These are phyloP conservation scores for Saccharomycopsis fibuligera DNA, from an alignment of 805 yeast genomes.

Conservation along the genomic window DNA sequence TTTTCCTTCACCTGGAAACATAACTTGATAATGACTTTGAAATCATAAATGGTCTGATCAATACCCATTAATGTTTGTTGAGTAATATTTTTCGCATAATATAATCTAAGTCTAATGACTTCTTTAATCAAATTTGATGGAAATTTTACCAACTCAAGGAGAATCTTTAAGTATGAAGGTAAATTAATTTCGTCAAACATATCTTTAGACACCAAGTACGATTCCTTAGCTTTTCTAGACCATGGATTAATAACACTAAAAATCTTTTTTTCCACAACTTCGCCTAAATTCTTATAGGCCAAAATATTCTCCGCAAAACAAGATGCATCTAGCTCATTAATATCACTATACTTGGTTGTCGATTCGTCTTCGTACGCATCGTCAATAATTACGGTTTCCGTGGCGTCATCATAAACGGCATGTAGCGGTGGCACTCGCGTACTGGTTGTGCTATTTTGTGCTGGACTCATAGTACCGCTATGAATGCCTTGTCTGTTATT, in stretches of 20 bases:
- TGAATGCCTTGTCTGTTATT: not conserved
- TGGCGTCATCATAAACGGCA: no score
- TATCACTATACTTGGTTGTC: not conserved
- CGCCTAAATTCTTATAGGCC: constrained; percentile 51
- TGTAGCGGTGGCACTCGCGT: no score
- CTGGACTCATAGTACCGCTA: not conserved
- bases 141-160: constrained; percentile 62
- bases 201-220: constrained; percentile 55
- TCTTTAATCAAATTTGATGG: constrained; percentile 79
- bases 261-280: constrained; percentile 63
- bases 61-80: constrained; percentile 94
- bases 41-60: constrained; percentile 87
- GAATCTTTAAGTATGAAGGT: constrained; percentile 62
- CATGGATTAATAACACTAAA: constrained; percentile 70
- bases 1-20: constrained; percentile 60
- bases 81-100: constrained; percentile 68
- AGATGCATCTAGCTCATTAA: constrained; percentile 14
- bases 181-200: constrained; percentile 62
- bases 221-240: constrained; percentile 72
- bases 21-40: constrained; percentile 65
- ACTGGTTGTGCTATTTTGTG: not conserved
- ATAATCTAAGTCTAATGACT: constrained; percentile 63
- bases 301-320: constrained; percentile 18
- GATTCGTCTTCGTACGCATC: not conserved
- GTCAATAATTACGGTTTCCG: not conserved